Evolutionary conservation across 2,329 filamentous ascomycete genomes (phyloP).

Genomic region (Epichloe gansuensis): DNA sequence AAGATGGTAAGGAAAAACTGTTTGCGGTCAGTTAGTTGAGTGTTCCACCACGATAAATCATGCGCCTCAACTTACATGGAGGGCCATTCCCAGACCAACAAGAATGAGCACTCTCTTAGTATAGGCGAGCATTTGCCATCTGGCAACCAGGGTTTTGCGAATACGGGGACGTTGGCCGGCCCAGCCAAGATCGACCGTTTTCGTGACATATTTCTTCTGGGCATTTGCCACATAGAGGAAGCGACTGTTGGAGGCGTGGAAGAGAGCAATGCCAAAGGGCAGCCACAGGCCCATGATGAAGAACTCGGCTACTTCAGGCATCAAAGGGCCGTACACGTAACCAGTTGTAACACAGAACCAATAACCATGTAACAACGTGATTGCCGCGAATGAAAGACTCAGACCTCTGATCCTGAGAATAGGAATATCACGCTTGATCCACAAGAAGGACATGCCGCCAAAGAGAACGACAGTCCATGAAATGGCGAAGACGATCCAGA

Average conservation of each 20-base stretch:
- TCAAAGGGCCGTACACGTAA: constrained; percentile 26
- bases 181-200: constrained; percentile 3
- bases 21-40: neutral
- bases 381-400: constrained; percentile 25
- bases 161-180: constrained; percentile 7
- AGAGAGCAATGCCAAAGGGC: constrained; percentile 51
- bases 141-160: constrained; percentile 19
- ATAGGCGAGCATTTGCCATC: constrained; percentile 30
- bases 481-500: constrained; percentile 24
- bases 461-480: constrained; percentile 27
- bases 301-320: constrained; percentile 42
- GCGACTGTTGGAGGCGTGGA: constrained; percentile 50
- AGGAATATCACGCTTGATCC: constrained; percentile 25
- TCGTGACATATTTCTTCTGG: constrained; percentile 31
- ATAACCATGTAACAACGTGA: constrained; percentile 29
- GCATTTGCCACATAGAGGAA: constrained; percentile 45
- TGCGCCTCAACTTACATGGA: constrained; percentile 33
- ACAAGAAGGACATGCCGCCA: constrained; percentile 28
- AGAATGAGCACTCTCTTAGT: constrained; percentile 35
- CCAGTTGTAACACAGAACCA: constrained; percentile 27
- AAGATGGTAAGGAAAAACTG: constrained; percentile 46
- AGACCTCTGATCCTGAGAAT: constrained; percentile 29
- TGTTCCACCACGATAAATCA: neutral
- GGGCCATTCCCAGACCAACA: constrained; percentile 39
- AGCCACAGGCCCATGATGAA: constrained; percentile 57